Evolutionary conservation across 2,329 filamentous ascomycete species (phyloP).

Genomic region (Geosmithia flava): DNA sequence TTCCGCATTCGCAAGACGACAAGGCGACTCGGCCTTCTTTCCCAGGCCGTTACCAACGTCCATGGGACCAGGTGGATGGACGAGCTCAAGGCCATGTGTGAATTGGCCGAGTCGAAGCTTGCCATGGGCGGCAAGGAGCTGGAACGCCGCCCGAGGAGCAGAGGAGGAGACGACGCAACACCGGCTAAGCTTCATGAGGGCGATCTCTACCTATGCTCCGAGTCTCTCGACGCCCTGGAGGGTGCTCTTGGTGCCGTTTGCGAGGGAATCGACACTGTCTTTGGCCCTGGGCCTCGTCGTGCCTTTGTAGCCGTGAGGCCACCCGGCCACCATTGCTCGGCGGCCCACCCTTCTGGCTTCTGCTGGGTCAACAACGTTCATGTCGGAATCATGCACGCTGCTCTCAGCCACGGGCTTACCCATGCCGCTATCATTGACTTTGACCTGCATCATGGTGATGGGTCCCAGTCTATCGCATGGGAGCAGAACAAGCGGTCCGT

Average conservation of each 20-base stretch:
- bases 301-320: conserved; percentile 90
- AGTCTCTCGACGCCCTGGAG: conserved; percentile 79
- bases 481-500: conserved; percentile 64
- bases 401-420: conserved; percentile 72
- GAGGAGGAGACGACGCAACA: conserved; percentile 26
- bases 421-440: conserved; percentile 92
- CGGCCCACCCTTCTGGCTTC: conserved; percentile 82
- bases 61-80: conserved; percentile 92
- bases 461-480: conserved; percentile 93
- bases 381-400: conserved; percentile 86
- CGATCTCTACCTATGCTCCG: conserved; percentile 80
- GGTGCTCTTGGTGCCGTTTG: conserved; percentile 86
- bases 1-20: conserved; percentile 79
- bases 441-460: conserved; percentile 84
- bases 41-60: conserved; percentile 74
- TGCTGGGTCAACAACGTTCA: conserved; percentile 99
- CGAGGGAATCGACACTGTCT: conserved; percentile 81
- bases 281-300: conserved; percentile 49
- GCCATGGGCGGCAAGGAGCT: conserved; percentile 70
- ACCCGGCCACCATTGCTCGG: conserved; percentile 90
- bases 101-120: conserved; percentile 65
- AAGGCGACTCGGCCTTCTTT: conserved; percentile 57
- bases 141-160: conserved; percentile 49
- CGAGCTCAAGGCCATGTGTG: conserved; percentile 76
- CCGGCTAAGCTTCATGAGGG: conserved; percentile 65